These are phyloP conservation scores for Ustilago hordei DNA, from an alignment of 1,284 basidiomycete species.

Conservation along the genomic window DNA sequence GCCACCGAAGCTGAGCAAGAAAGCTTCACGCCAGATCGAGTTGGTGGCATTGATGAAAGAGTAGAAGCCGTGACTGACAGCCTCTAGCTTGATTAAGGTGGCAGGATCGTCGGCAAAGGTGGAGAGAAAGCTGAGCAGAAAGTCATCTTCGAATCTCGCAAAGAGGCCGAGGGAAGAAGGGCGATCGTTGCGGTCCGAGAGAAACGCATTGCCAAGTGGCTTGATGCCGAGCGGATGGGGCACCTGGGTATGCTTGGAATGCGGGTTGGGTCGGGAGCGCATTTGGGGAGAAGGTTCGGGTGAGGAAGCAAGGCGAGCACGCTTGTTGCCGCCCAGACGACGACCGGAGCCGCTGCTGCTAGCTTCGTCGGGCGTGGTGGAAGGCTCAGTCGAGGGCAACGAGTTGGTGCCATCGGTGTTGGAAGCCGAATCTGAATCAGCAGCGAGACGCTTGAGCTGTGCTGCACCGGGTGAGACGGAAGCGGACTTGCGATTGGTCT, in stretches of 20 bases:
- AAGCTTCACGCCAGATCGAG: constrained; percentile 57
- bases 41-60: constrained; percentile 58
- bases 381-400: constrained; percentile 39
- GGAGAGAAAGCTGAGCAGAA: constrained; percentile 53
- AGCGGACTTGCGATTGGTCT: constrained; percentile 38
- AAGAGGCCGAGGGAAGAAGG: constrained; percentile 50
- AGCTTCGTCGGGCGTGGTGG: constrained; percentile 39
- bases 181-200: constrained; percentile 51
- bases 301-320: constrained; percentile 25
- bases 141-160: constrained; percentile 54
- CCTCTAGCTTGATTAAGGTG: constrained; percentile 44
- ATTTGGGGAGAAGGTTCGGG: constrained; percentile 11
- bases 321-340: constrained; percentile 8
- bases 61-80: constrained; percentile 49
- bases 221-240: constrained; percentile 63
- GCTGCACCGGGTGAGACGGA: constrained; percentile 26
- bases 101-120: constrained; percentile 33
- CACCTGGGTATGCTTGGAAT: constrained; percentile 25
- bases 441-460: constrained; percentile 41
- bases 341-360: constrained; percentile 21
- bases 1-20: constrained; percentile 46
- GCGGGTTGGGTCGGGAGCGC: neutral
- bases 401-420: constrained; percentile 42
- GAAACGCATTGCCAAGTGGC: constrained; percentile 61
- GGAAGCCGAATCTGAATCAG: constrained; percentile 35